Evolutionary conservation across 176 grass and related monocot species (phyloP), one percentile per base, ranked within the genome.

Genomic region (Tillandsia fasciculata): DNA sequence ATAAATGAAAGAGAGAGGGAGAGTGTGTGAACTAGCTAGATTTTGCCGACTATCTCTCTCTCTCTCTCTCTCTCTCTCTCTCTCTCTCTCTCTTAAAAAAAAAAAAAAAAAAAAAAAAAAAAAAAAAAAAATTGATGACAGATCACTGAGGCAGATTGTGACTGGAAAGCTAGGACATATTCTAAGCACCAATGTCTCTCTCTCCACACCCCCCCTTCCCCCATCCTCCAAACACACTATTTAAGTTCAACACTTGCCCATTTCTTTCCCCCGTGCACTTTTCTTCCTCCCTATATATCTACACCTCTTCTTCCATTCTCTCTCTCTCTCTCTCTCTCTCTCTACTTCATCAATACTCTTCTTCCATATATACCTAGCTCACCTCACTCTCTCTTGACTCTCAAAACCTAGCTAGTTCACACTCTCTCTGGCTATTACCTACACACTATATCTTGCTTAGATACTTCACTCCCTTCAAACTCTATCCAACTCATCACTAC

Each of bases 241-340:
- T 56, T 75, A 76, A 69, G 65, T 52, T 70, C 33, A 70, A 49
- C 11, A 70, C 22, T 76, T 65, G 65, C n/a, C 22, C 20, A 48
- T 50, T 66, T 73, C 77, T 72, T 79, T 63, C 59, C 18, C 56
- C 56, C 56, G 18, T 61, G n/a, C 56, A 61, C 0, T 20, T 61
- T 5, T n/a, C 17, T 22, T 15, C 15, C 14, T 61, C 9, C 56
- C 22, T n/a, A 20, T n/a, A n/a, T n/a, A n/a, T 61, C 22, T 61
- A 42, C 33, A 42, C 5, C 33, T 61, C 50, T 26, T 47, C 26
- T 23, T 27, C 13, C 12, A 8, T 3, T 1, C 11, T 4, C 11
- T 10, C 20, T 11, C 26, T 29, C 2, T 17, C 24, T 4, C 51
- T 42, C 15, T 56, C 51, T 48, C 20, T 69, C 17, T 11, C 66